phyloP scores from a whole-genome alignment of 1,284 basidiomycete genomes.

The Ceratobasidium sp. region DNA sequence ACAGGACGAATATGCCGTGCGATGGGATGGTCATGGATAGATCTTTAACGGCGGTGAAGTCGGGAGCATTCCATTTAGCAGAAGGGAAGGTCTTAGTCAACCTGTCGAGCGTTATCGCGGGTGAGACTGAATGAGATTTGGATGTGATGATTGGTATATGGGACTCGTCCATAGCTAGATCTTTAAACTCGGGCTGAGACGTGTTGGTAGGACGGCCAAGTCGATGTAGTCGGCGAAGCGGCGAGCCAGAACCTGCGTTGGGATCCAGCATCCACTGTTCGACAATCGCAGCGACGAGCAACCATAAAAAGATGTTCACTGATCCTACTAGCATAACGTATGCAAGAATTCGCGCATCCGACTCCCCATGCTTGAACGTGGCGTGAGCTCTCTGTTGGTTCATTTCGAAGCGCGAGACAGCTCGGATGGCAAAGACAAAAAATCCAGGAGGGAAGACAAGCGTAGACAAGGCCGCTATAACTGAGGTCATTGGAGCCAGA shows the following conservation, averaged over 20 bases:
- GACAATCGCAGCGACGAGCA: conserved; percentile 66
- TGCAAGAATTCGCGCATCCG: conserved; percentile 61
- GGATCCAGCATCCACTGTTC: conserved; percentile 71
- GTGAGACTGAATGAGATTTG: background rate
- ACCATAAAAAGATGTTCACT: conserved; percentile 77
- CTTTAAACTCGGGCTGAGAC: conserved; percentile 45
- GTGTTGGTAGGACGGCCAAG: conserved; percentile 49
- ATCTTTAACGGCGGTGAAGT: conserved; percentile 65
- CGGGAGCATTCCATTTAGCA: conserved; percentile 19
- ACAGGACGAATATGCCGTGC: conserved; percentile 75
- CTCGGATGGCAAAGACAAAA: conserved; percentile 68
- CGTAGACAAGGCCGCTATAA: conserved; percentile 67
- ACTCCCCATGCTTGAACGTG: background rate
- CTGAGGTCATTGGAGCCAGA: conserved; percentile 61
- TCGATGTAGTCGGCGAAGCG: conserved; percentile 47
- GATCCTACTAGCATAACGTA: conserved; percentile 70
- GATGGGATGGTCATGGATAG: conserved; percentile 73
- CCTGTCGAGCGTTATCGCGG: conserved; percentile 67
- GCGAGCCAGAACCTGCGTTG: conserved; percentile 47
- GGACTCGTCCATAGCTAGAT: conserved; percentile 46
- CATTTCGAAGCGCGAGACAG: conserved; percentile 20
- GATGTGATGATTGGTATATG: conserved; percentile 52
- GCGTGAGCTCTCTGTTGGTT: background rate
- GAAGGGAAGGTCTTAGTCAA: conserved; percentile 65
- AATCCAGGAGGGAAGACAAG: conserved; percentile 79